A percentile compares a stretch with the other conserved stretches of the same genome.
These are phyloP conservation scores for Lachnellula subtilissima DNA, from an alignment of 2,329 filamentous ascomycete species.

Conservation along the genomic window DNA sequence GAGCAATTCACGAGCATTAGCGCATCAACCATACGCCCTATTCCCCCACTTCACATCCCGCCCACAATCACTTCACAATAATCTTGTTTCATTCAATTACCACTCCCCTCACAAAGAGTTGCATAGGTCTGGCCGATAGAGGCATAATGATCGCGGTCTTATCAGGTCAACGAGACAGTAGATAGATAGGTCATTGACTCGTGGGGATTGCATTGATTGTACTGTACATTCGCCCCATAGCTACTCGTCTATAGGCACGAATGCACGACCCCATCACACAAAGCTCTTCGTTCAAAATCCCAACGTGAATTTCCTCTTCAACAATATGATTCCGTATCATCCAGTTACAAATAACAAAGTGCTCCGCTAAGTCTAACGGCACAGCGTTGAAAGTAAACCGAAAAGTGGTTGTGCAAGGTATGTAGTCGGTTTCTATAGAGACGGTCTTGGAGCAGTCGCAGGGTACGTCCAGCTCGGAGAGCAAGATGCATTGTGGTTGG, in stretches of 20 bases:
- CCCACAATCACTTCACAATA: constrained; percentile 7
- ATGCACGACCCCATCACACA: neutral
- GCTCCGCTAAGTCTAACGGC: no score
- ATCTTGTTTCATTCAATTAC: constrained; percentile 7
- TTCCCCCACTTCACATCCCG: neutral
- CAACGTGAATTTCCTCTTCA: no score
- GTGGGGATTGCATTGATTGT: no score
- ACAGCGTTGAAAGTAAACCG: no score
- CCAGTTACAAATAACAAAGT: no score
- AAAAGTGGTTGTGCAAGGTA: constrained; percentile 16
- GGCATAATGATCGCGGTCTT: constrained; percentile 7
- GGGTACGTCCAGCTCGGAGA: constrained; percentile 16
- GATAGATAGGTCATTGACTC: neutral
- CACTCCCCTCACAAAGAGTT: constrained; percentile 20
- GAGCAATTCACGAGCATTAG: constrained; percentile 10
- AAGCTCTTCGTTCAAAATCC: no score
- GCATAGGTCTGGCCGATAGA: constrained; percentile 16
- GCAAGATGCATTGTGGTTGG: constrained; percentile 17
- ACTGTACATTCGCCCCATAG: neutral
- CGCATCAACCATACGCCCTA: constrained; percentile 8
- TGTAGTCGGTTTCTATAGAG: constrained; percentile 19
- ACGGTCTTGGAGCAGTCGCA: constrained; percentile 25
- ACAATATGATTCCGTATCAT: no score
- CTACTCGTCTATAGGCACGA: neutral
- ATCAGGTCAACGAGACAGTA: neutral